These are phyloP conservation scores for Amanita pallidorosea DNA, from an alignment of 768 basidiomycete genomes.

Conservation along the genomic window DNA sequence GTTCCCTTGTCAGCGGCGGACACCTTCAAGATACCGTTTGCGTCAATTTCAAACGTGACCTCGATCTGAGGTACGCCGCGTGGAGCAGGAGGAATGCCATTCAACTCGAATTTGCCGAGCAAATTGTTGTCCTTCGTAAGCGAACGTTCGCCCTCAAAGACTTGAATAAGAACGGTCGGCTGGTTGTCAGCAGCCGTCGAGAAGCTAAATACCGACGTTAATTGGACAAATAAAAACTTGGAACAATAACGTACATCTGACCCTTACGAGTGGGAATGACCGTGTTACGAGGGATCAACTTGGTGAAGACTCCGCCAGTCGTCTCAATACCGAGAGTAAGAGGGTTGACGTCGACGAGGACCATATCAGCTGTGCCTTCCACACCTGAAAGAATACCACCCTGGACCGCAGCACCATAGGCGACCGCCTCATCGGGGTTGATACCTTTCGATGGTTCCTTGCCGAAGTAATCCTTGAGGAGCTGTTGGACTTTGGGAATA, in stretches of 20 bases:
- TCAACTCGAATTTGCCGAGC: slow-evolving; percentile 94
- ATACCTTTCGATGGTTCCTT: slow-evolving; percentile 98
- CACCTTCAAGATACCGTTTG: slow-evolving; percentile 94
- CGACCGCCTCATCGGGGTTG: slow-evolving; percentile 99
- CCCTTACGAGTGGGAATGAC: slow-evolving; percentile 97
- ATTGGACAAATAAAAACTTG: slow-evolving; percentile 10
- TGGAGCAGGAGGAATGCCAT: slow-evolving; percentile 86
- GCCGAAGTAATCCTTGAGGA: slow-evolving; percentile 96
- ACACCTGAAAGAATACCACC: slow-evolving; percentile 97
- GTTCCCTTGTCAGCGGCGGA: slow-evolving; percentile 91
- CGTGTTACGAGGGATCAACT: slow-evolving; percentile 95
- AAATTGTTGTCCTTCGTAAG: slow-evolving; percentile 98
- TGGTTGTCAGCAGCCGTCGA: slow-evolving; percentile 86
- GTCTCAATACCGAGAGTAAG: slow-evolving; percentile 99
- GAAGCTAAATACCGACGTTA: slow-evolving; percentile 31
- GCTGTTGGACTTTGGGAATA: slow-evolving; percentile 98
- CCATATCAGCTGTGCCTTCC: slow-evolving; percentile 79
- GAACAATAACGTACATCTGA: slow-evolving; percentile 54
- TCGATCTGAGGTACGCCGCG: slow-evolving; percentile 97
- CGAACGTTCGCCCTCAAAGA: slow-evolving; percentile 94
- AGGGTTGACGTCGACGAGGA: slow-evolving; percentile 94
- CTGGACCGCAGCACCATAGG: slow-evolving; percentile 97
- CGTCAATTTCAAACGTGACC: slow-evolving; percentile 92
- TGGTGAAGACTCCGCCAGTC: slow-evolving; percentile 96
- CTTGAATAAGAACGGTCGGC: slow-evolving; percentile 93